Evolutionary conservation across 2,329 filamentous ascomycete genomes (phyloP), one percentile per base, ranked within the genome.

Genomic region (Celoporthe dispersa): DNA sequence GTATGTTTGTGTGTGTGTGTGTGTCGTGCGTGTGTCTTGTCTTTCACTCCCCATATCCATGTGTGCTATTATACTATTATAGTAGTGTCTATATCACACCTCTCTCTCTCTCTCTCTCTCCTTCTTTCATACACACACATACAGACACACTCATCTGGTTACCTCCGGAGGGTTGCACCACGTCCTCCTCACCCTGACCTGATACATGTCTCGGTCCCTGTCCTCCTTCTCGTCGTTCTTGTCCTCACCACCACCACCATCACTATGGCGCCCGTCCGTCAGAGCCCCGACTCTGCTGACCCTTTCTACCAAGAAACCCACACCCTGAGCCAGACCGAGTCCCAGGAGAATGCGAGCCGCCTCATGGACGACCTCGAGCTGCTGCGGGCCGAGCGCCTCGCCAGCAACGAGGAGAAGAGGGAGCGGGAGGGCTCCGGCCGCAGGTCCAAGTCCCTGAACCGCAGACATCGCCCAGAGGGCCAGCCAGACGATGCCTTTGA

Each of bases 361-460:
- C 76, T 86, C 22, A 81, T 82, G 63, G 84, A 86, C 67, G 83
- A 86, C 64, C 80, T 86, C 22, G 84, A 86, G 69, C 77, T 86
- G 6, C 78, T 86, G 31, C 83, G 84, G 3, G 79, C 82, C 61
- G 84, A 86, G 73, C 80, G 83, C 2, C 74, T 82, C 61, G 79
- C 85, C 19, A 85, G 84, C 8, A 78, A 80, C 19, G 79, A 84
- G 63, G 82, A 83, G 41, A 76, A 81, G 64, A 79, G 82, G n/a
- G 73, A 76, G 64, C 79, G 82, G 28, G 73, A 76, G 41, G 74
- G 75, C 9, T 44, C 72, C 8, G 60, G 67, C 3, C 73, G 41
- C 16, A 79, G 75, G 67, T 51, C 68, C 28, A 44, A 28, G 25
- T 57, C 28, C 35, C 5, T 41, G 8, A 77, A 71, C 12, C 76